Evolutionary conservation across 345 rosid species (phyloP), one percentile per base, ranked within the genome.

Genomic region (Bretschneidera sinensis): DNA sequence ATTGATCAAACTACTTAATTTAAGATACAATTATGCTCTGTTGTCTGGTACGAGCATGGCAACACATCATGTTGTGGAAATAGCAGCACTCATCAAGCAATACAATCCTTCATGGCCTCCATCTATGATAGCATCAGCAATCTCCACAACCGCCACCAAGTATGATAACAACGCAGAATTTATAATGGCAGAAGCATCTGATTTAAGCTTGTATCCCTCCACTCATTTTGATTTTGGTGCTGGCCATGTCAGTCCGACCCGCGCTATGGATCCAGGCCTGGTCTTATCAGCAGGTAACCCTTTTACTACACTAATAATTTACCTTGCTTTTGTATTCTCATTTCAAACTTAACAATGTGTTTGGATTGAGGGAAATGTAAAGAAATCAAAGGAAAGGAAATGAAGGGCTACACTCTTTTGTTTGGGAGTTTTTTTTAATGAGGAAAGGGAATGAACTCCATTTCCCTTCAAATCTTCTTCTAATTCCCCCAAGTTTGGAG

Each of bases 11-110:
- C 45, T 39, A 9, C 6, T 31, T 31, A 9, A 31, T 20, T n/a
- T 63, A 91, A 96, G 96, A 43, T 58, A 75, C 45, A 75, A 57
- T 59, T 92, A 82, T 62, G 98, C 96, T 0, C 62, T 92, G 48
- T 35, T 86, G 51, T 92, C 98, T 0, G 98, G 96, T 33, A 85
- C 96, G 2, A 92, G 98, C 79, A 89, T 88, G 98, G 96, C 96
- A 0, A 66, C 95, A 31, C 95, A 95, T 55, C 98, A 92, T 50
- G 60, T 85, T 6, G 87, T 51, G 0, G 98, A 96, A 54, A 77
- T 83, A 23, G 83, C 85, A 0, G 96, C 89, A 4, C 67, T 89
- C 1, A 82, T 92, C 68, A 89, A 85, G 74, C 96, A 89, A 19
- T 48, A 45, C 17, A 71, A 82, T 54, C 92, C 95, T 51, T 76